Base-by-base conservation (phyloP, 2,329 filamentous ascomycete genomes). In the Botrytis aclada region DNA sequence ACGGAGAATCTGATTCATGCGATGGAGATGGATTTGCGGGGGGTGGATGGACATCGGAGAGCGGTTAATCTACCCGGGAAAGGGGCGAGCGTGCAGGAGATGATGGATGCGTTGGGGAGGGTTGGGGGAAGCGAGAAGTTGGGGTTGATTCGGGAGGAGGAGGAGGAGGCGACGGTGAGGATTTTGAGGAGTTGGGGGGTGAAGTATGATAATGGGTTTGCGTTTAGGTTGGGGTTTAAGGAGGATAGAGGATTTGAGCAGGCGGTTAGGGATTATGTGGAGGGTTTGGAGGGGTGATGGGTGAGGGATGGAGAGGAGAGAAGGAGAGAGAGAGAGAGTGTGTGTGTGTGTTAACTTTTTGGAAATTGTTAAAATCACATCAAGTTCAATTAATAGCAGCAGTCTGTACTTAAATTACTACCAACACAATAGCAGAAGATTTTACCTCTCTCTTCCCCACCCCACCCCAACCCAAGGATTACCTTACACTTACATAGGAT, bases 171-270 rank as follows among this genome's bases (percentile, higher is more conserved):
- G 37, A 82, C 87, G 73, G 88, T 89, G 81, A 82, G 83, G 75
- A 88, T 91, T 73, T 80, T 91, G 79, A 84, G 87, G 75, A 88
- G 87, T 74, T 90, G 89, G 89, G 85, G 87, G 18, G 84, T 85
- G 74, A 85, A 86, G 72, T 86, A 89, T 77, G 87, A 89, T 77
- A 86, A 86, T 60, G 81, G 79, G 14, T 83, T 85, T 74, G 84
- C 87, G 14, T 80, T 87, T 71, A 82, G 79, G 65, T 77, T 90
- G 69, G 88, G 88, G 0, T 83, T 88, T 74, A 82, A 84, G 69
- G 81, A 82, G 62, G 88, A 89, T 77, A 80, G 83, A 72, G 84
- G 83, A 14, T 87, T 86, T 72, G 87, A 89, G 76, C 82, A 85
- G 64, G 82, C 88, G 9, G 88, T 90, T 18, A 84, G 83, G 78